phyloP scores from a whole-genome alignment of 371 early-diverging fungal genomes.

The Rhizomucor pusillus region DNA sequence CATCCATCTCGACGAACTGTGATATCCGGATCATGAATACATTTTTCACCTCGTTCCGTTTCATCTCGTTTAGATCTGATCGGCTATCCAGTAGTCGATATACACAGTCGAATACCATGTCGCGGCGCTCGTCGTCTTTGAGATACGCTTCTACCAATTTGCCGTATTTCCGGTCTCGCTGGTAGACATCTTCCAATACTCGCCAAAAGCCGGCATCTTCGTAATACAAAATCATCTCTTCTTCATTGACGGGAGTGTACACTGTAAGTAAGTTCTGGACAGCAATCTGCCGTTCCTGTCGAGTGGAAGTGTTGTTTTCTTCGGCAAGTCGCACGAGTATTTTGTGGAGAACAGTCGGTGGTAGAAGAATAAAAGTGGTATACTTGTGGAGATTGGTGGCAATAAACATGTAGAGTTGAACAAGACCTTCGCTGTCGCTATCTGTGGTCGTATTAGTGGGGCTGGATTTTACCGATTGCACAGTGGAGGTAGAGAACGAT shows the following conservation, averaged over 20 bases:
- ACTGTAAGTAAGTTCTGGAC: conserved; percentile 63
- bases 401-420: conserved; percentile 67
- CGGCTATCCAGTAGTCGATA: conserved; percentile 45
- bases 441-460: conserved; percentile 6
- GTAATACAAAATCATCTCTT: conserved; percentile 54
- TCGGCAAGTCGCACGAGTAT: conserved; percentile 60
- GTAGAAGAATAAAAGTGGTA: conserved; percentile 57
- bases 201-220: conserved; percentile 72
- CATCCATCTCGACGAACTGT: conserved; percentile 69
- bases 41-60: conserved; percentile 56
- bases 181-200: conserved; percentile 67
- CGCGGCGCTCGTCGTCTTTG: conserved; percentile 58
- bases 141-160: conserved; percentile 66
- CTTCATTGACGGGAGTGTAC: conserved; percentile 59
- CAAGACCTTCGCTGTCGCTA: conserved; percentile 37
- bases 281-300: conserved; percentile 67
- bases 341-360: conserved; percentile 57
- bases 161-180: conserved; percentile 61
- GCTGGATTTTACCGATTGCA: conserved; percentile 22
- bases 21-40: conserved; percentile 63
- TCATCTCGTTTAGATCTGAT: conserved; percentile 49
- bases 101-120: conserved; percentile 61
- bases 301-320: conserved; percentile 47
- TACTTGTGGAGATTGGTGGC: conserved; percentile 66
- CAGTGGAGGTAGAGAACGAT: conserved; percentile 45